Conservation (phyloP, 2,329 filamentous ascomycete genomes). For the Trichoderma gracile region DNA sequence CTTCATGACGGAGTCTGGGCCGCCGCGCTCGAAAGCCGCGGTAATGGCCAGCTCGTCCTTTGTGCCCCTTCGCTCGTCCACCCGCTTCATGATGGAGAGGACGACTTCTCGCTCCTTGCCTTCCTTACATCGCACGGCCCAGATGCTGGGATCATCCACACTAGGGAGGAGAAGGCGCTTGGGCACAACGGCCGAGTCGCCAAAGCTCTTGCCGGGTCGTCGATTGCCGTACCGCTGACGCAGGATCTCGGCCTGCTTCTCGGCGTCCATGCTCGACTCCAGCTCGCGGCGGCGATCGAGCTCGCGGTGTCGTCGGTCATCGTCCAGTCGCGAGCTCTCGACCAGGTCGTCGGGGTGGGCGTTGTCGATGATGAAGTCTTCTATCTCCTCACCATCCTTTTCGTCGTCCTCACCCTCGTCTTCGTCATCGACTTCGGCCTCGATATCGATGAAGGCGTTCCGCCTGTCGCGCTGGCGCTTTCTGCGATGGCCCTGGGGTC, state of each 20-base stretch:
- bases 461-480: constrained; percentile 78
- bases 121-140: constrained; percentile 88
- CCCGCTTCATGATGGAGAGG: constrained; percentile 81
- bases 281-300: constrained; percentile 89
- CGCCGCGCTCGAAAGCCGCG: constrained; percentile 86
- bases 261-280: constrained; percentile 84
- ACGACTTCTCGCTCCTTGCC: constrained; percentile 94
- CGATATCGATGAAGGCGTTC: constrained; percentile 92
- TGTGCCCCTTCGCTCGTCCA: constrained; percentile 75
- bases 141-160: constrained; percentile 94
- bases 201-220: constrained; percentile 62
- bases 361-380: constrained; percentile 84
- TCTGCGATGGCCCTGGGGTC: constrained; percentile 62
- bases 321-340: constrained; percentile 76
- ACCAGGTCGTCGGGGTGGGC: constrained; percentile 87
- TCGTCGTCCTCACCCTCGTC: constrained; percentile 87
- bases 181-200: constrained; percentile 75
- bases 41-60: constrained; percentile 83
- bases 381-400: constrained; percentile 79
- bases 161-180: constrained; percentile 86
- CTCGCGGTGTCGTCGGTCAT: constrained; percentile 90
- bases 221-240: constrained; percentile 86
- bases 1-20: constrained; percentile 76
- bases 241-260: constrained; percentile 85
- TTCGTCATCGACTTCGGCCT: constrained; percentile 96